Conservation (phyloP, 768 basidiomycete genomes). For the Tricholoma bakamatsutake region DNA sequence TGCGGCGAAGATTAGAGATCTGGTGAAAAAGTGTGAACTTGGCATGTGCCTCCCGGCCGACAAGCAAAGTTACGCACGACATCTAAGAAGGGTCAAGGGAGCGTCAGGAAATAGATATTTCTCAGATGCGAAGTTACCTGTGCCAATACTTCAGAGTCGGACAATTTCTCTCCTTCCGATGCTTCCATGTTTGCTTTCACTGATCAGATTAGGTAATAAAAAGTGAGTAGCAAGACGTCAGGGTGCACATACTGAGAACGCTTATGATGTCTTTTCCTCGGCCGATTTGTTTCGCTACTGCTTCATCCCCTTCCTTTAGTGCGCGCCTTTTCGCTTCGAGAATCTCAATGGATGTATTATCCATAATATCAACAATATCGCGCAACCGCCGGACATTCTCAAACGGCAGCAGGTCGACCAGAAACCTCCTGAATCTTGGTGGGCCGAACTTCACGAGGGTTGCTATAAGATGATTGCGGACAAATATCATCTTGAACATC, state of each 20-base stretch:
- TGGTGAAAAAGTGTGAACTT: neutral
- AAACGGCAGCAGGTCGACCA: constrained; percentile 8
- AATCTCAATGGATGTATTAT: constrained; percentile 9
- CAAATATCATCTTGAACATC: neutral
- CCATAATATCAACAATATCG: constrained; percentile 11
- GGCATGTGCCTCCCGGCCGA: neutral
- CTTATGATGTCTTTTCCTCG: constrained; percentile 27
- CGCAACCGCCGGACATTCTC: constrained; percentile 6
- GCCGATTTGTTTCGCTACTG: constrained; percentile 22
- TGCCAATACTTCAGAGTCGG: constrained; percentile 28
- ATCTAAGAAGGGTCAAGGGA: constrained; percentile 1
- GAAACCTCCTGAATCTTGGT: constrained; percentile 2
- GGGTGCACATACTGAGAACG: constrained; percentile 13
- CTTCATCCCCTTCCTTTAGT: neutral
- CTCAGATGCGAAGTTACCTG: constrained; percentile 21
- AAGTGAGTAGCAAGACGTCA: neutral
- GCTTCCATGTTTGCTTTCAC: constrained; percentile 30
- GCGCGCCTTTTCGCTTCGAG: neutral
- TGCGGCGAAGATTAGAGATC: constrained; percentile 27
- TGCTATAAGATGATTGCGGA: constrained; percentile 2
- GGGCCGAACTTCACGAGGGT: neutral
- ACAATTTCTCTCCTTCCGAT: constrained; percentile 24
- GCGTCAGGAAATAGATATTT: too few relatives aligned
- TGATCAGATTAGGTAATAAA: constrained; percentile 2
- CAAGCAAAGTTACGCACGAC: constrained; percentile 2